Base-by-base conservation (phyloP, 2,329 filamentous ascomycete species). In the Aureobasidium sp. region DNA sequence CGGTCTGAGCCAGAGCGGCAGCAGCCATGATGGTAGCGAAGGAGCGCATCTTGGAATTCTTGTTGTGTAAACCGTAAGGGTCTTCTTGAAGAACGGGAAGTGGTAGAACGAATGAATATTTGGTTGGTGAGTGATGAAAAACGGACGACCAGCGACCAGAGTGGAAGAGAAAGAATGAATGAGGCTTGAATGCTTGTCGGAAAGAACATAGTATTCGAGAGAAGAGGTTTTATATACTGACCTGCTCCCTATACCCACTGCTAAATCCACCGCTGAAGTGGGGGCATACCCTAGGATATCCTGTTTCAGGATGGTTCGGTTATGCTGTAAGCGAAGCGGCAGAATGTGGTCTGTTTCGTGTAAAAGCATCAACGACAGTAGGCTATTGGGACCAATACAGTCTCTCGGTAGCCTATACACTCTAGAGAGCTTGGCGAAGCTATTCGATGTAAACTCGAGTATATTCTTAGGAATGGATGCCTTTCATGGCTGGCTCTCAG, bases 1-100 rank as follows among this genome's bases (percentile, higher is more conserved):
- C 74, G 72, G 48, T 72, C 70, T 67, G 65, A 53, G 67, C 70
- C 44, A 71, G 67, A 64, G 68, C 68, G 60, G 66, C 68, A 60
- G 68, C 67, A 60, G 70, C 71, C 59, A 72, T 65, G 51, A 71
- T 70, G 61, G 69, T 65, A 31, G 68, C 69, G 56, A 62, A 53
- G 41, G 72, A 66, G 70, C 71, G 73, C 72, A 74, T 74, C 62
- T 65, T 73, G 64, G 67, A 65, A 51, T 64, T 5, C 58, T 62
- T 64, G 37, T 20, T 52, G 39, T 53, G 17, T 29, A 20, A 25
- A 61, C 47, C 45, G 57, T 47, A 41, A 39, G 47, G 47, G 27
- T 61, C 39, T 56, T 61, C 29, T 55, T 55, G 49, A 69, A 65
- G 62, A 66, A 66, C 63, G 53, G 58, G 66, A 55, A 22, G 31